Conservation (phyloP, 2,329 filamentous ascomycete genomes). For the Fusarium tanahbumbuense region DNA sequence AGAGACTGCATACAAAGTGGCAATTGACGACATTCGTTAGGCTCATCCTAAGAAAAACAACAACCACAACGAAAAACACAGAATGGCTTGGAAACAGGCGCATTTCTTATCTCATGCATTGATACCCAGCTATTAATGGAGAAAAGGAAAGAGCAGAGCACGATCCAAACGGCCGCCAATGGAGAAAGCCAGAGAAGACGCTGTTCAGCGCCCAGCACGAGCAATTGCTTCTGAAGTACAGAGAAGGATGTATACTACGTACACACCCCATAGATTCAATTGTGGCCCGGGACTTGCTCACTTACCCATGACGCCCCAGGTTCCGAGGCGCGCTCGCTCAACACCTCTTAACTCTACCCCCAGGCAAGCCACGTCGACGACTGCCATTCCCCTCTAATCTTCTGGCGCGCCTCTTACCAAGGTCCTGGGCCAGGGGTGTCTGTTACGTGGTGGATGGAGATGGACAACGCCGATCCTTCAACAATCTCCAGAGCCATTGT, state of each 20-base stretch:
- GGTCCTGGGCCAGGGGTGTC: conserved; percentile 42
- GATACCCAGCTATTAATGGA: conserved; percentile 19
- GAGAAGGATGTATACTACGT: conserved; percentile 32
- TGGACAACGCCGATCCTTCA: conserved; percentile 42
- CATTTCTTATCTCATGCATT: conserved; percentile 23
- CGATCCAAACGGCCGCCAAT: conserved; percentile 21
- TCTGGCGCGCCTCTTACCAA: conserved; percentile 44
- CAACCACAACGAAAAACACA: background rate
- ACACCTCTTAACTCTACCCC: conserved; percentile 33
- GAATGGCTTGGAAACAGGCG: background rate
- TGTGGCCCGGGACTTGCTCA: conserved; percentile 35
- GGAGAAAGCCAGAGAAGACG: conserved; percentile 27
- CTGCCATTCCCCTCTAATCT: conserved; percentile 43
- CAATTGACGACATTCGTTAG: background rate
- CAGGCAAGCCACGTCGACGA: conserved; percentile 44
- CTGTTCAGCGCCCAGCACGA: conserved; percentile 34
- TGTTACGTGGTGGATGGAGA: conserved; percentile 35
- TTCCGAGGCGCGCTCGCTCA: conserved; percentile 32
- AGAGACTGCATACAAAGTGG: background rate
- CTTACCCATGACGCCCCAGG: conserved; percentile 37
- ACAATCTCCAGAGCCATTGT: conserved; percentile 42
- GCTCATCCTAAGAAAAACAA: background rate
- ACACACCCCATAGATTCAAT: conserved; percentile 31
- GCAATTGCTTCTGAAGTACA: conserved; percentile 25
- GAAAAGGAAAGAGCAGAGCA: conserved; percentile 21